Evolutionary conservation across 179 eudicot genomes (phyloP).

Genomic region (Vitellaria paradoxa): DNA sequence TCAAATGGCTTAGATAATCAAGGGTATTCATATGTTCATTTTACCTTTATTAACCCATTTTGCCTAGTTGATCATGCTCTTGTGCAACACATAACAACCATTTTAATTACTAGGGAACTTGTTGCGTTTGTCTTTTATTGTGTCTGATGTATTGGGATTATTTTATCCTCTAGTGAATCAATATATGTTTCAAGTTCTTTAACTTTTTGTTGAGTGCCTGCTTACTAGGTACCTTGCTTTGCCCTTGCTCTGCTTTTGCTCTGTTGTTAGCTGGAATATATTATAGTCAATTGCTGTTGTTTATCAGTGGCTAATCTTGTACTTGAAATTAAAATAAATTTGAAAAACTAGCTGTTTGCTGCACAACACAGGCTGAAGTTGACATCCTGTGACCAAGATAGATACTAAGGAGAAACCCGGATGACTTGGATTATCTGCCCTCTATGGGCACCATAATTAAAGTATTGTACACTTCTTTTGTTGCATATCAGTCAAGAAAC

Average conservation of each 20-base stretch:
- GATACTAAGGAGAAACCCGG: neutral
- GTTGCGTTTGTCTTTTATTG: neutral
- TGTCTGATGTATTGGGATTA: too few relatives aligned
- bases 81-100: neutral
- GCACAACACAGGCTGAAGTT: neutral
- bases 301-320: neutral
- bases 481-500: too few relatives aligned
- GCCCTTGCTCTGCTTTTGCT: neutral
- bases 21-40: constrained; percentile 37
- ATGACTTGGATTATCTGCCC: neutral
- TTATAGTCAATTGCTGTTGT: neutral
- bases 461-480: neutral
- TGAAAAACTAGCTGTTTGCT: neutral
- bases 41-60: neutral
- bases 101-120: neutral
- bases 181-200: neutral
- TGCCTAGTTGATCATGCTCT: neutral
- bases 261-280: neutral
- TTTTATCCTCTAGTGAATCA: neutral
- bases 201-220: neutral
- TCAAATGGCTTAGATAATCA: constrained; percentile 49
- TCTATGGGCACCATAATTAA: neutral
- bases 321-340: neutral
- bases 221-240: neutral
- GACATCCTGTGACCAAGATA: neutral